A percentile compares a stretch with the other conserved stretches of the same genome.
Conservation (phyloP, 352 stramenopile genomes). For the Phytophthora sp. region DNA sequence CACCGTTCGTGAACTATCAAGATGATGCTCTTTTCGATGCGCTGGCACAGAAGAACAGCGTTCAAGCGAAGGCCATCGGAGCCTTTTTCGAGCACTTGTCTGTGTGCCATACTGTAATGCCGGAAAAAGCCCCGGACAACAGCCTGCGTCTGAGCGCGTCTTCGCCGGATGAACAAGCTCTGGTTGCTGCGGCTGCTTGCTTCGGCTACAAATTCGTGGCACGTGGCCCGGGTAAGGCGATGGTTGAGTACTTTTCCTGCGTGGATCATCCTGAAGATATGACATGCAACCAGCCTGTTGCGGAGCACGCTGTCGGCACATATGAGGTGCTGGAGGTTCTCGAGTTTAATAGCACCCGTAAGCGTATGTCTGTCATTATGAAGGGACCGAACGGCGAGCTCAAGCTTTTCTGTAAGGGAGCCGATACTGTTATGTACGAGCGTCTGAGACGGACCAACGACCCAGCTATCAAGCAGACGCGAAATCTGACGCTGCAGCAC, state of each 20-base stretch:
- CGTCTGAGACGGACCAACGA: conserved; percentile 63
- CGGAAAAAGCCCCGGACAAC: conserved; percentile 92
- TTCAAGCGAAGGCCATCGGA: conserved; percentile 56
- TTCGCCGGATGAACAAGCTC: conserved; percentile 90
- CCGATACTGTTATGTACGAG: conserved; percentile 92
- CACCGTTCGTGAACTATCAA: conserved; percentile 90
- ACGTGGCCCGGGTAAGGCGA: conserved; percentile 70
- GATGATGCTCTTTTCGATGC: conserved; percentile 80
- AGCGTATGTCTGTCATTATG: conserved; percentile 95
- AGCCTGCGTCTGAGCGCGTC: conserved; percentile 89
- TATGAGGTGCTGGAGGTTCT: conserved; percentile 94
- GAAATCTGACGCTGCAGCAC: conserved; percentile 77
- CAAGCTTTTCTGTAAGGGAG: conserved; percentile 88
- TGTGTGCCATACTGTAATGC: conserved; percentile 97
- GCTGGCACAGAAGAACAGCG: conserved; percentile 40
- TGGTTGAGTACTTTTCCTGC: conserved; percentile 78
- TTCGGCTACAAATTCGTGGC: conserved; percentile 88
- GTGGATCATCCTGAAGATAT: conserved; percentile 44
- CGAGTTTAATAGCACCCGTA: conserved; percentile 95
- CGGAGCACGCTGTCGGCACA: conserved; percentile 33
- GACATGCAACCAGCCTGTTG: conserved; percentile 33
- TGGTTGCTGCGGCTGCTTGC: conserved; percentile 81
- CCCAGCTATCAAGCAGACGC: conserved; percentile 49
- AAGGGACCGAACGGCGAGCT: conserved; percentile 54
- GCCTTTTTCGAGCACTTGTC: conserved; percentile 89